These are phyloP conservation scores for Teratosphaeriaceae sp. DNA, from an alignment of 2,329 filamentous ascomycete species.

Conservation along the genomic window DNA sequence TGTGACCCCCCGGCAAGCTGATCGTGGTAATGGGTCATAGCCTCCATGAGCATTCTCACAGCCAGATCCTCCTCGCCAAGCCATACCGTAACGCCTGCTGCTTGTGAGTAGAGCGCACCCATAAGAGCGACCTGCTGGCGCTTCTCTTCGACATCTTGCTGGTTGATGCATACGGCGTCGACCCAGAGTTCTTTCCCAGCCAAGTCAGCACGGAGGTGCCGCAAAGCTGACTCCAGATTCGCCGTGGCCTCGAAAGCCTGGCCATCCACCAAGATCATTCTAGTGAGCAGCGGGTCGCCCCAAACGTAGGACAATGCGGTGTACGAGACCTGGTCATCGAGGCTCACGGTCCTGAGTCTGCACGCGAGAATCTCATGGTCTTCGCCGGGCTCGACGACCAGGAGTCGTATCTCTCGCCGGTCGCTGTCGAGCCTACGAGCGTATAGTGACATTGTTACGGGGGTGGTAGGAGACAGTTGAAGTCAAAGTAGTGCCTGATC, in stretches of 20 bases:
- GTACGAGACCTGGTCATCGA: background rate
- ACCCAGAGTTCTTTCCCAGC: background rate
- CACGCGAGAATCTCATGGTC: background rate
- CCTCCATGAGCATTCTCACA: background rate
- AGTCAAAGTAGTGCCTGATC: too few species aligned
- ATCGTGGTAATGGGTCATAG: too few species aligned
- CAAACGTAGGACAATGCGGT: constrained; percentile 1
- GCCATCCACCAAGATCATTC: background rate
- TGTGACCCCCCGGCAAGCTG: too few species aligned
- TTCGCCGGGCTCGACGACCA: background rate
- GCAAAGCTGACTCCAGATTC: background rate
- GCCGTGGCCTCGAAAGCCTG: background rate
- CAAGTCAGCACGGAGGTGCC: background rate
- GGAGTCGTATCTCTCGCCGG: background rate
- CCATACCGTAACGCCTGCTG: background rate
- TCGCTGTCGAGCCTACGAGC: background rate
- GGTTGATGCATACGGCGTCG: constrained; percentile 6
- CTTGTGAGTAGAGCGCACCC: background rate
- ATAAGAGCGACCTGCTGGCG: constrained; percentile 1
- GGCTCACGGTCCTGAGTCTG: background rate
- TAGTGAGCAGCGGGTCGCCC: background rate
- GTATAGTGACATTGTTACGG: too few species aligned
- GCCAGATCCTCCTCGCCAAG: background rate
- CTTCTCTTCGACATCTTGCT: background rate
- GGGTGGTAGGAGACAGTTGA: too few species aligned